A percentile compares a stretch with the other conserved stretches of the same genome.
Conservation (phyloP, 2,329 filamentous ascomycete genomes). For the Colletotrichum nymphaeae region DNA sequence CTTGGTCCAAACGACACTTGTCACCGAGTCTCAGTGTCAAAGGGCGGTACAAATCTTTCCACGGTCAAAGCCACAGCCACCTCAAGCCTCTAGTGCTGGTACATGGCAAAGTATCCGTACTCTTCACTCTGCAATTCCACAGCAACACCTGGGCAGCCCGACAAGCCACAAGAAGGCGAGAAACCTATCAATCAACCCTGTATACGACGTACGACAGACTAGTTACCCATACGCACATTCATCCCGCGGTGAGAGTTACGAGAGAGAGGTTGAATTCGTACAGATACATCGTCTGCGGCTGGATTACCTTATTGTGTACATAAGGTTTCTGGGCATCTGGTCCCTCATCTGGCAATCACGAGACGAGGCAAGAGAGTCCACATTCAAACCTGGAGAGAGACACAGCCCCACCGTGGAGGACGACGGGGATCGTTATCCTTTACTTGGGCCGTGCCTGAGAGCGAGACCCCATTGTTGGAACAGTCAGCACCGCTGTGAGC, state of each 20-base stretch:
- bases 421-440: background rate
- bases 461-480: background rate
- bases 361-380: background rate
- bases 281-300: background rate
- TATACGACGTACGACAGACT: too few species aligned
- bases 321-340: constrained; percentile 14
- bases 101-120: too few species aligned
- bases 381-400: background rate
- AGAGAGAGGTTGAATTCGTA: background rate
- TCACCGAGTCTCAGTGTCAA: constrained; percentile 9
- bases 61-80: constrained; percentile 11
- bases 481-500: background rate
- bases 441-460: background rate
- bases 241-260: background rate
- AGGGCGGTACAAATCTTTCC: constrained; percentile 14
- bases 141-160: background rate
- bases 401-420: constrained; percentile 11
- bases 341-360: background rate
- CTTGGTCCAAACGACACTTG: background rate
- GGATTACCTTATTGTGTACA: background rate
- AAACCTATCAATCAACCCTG: background rate
- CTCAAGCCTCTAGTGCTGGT: background rate
- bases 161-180: background rate
- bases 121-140: background rate
- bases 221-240: background rate